Evolutionary conservation across 352 stramenopile species (phyloP), one percentile per base, ranked within the genome.

Genomic region (Globisporangium paddicum): DNA sequence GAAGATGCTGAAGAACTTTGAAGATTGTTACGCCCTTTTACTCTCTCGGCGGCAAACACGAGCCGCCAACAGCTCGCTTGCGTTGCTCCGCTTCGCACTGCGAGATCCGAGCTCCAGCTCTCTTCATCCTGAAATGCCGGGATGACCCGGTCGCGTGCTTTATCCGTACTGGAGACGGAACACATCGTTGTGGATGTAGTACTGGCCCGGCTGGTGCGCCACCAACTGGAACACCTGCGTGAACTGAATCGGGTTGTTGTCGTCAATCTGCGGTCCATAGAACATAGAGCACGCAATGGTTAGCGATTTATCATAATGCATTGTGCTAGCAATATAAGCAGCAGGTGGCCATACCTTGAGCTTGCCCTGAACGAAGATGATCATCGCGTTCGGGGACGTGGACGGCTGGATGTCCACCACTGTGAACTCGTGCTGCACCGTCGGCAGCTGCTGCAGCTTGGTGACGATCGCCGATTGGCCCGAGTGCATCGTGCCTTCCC

Each of bases 141-240:
- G n/a, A 21, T 18, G n/a, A 53, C 23, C 46, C n/a, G 26, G 26
- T 26, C 18, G 46, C 26, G n/a, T 38, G 45, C 57, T 58, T 85
- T 97, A 96, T 68, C 92, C 96, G 77, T 98, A 98, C 75, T 98
- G 98, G 62, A 99, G 86, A 79, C 96, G 88, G 81, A 99, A 98
- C 41, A 99, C 73, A 72, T 98, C 89, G 78, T 99, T 99, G 72
- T 98, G 93, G 51, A 99, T 96, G 80, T 98, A 99, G 78, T 98
- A 99, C 68, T 95, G 75, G 50, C 90, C 92, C 8, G 88, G 91
- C 51, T 83, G 86, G 53, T 96, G 92, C 23, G 87, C 82, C 40
- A 99, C 93, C 45, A 98, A 81, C 73, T 99, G 94, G 73, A 99
- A 98, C 23, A 98, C 89, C 68, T 99, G 92, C 68, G 93, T 97